These are phyloP conservation scores for Amaranthus palmeri DNA, from an alignment of 148 eudicot genomes.

Conservation along the genomic window DNA sequence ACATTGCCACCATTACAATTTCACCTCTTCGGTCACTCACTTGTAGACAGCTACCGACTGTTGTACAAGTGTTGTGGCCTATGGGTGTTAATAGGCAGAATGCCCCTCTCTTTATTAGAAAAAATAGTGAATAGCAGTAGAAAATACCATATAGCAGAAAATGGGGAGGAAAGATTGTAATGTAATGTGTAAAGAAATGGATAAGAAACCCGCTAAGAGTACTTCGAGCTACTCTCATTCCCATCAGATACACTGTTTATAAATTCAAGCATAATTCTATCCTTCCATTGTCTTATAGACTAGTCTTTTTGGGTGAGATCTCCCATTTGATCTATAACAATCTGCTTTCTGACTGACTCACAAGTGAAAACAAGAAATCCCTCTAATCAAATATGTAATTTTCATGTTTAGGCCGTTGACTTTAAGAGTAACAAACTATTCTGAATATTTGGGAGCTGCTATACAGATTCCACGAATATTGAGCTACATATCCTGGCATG, in stretches of 20 bases:
- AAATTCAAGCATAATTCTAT: no score
- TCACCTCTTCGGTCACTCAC: no score
- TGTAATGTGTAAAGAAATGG: neutral
- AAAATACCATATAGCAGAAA: no score
- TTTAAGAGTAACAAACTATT: neutral
- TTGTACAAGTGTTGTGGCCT: no score
- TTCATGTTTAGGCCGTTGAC: neutral
- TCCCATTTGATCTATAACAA: neutral
- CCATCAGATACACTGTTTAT: no score
- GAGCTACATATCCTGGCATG: neutral
- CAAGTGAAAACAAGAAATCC: neutral
- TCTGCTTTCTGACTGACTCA: neutral
- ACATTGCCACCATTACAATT: neutral
- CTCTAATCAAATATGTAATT: neutral
- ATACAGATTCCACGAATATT: neutral
- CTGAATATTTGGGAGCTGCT: neutral
- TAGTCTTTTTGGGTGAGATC: neutral
- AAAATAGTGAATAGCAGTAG: no score
- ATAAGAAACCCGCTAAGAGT: no score
- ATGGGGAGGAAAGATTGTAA: no score
- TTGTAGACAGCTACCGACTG: neutral
- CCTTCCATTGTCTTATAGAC: no score
- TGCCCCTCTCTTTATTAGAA: no score
- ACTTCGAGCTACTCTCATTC: no score
- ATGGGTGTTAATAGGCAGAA: no score